These are phyloP conservation scores for Neurospora pannonica DNA, from an alignment of 495 filamentous ascomycete species.

Conservation along the genomic window DNA sequence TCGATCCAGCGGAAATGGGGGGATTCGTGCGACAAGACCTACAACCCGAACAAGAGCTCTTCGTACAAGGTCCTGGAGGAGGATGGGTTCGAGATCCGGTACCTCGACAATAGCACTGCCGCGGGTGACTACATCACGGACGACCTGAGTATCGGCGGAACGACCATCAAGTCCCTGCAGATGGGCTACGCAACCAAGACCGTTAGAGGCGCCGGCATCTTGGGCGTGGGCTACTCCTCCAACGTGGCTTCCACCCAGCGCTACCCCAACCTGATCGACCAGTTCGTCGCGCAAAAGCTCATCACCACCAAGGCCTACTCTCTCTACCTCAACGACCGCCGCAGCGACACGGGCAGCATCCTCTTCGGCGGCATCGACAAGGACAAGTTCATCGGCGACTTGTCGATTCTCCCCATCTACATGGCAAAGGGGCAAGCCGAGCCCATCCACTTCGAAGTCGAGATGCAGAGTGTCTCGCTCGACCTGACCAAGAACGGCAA, in stretches of 20 bases:
- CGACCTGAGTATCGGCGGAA: slow-evolving; percentile 57
- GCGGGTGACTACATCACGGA: slow-evolving; percentile 74
- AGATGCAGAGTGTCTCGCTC: slow-evolving; percentile 23
- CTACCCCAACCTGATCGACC: slow-evolving; percentile 74
- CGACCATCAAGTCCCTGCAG: slow-evolving; percentile 56
- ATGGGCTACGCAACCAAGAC: slow-evolving; percentile 73
- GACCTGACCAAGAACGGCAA: slow-evolving; percentile 23
- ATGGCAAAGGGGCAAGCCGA: slow-evolving; percentile 23
- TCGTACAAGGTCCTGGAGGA: slow-evolving; percentile 55
- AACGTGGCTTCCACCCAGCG: slow-evolving; percentile 57
- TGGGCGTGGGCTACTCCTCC: slow-evolving; percentile 75
- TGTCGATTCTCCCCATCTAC: slow-evolving; percentile 61
- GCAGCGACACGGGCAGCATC: slow-evolving; percentile 63
- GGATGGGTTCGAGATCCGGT: slow-evolving; percentile 67
- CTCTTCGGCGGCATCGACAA: slow-evolving; percentile 89
- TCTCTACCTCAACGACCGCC: slow-evolving; percentile 59
- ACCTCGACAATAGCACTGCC: slow-evolving; percentile 54
- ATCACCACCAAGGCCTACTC: slow-evolving; percentile 82
- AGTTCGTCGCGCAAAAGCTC: slow-evolving; percentile 56
- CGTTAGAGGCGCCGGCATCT: slow-evolving; percentile 62
- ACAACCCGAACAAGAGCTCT: slow-evolving; percentile 53
- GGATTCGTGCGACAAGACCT: slow-evolving; percentile 22
- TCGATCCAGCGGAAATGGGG: slow-evolving; percentile 24
- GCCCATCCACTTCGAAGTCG: slow-evolving; percentile 32
- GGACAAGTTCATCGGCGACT: slow-evolving; percentile 66